Percentiles rank a stretch among this genome's conserved stretches.
These are phyloP conservation scores for Cynara cardunculus DNA, from an alignment of 129 eudicot genomes.

Conservation along the genomic window DNA sequence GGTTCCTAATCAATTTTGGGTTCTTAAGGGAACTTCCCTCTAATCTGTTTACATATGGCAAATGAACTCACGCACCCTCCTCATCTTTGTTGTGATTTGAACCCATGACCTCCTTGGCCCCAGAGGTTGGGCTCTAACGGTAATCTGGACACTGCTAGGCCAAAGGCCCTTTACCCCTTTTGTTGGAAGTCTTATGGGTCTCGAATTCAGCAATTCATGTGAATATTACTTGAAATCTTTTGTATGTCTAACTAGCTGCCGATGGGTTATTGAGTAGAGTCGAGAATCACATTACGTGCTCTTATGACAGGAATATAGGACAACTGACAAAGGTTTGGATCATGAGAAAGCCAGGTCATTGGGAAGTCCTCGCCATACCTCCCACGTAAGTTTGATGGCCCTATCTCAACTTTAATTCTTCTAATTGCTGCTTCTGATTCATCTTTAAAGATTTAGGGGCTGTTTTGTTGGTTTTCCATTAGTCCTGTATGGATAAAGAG, in stretches of 20 bases:
- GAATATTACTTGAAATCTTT: not conserved
- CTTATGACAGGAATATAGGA: conserved; percentile 50
- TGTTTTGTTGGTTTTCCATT: too few relatives aligned
- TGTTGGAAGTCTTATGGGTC: not conserved
- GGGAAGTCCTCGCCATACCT: conserved; percentile 62
- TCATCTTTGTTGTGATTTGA: too few relatives aligned
- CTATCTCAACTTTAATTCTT: not conserved
- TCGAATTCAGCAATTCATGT: conserved; percentile 1
- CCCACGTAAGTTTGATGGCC: conserved; percentile 34
- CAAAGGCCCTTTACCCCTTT: not conserved
- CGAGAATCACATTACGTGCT: conserved; percentile 6
- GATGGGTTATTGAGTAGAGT: not conserved
- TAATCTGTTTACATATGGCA: not conserved
- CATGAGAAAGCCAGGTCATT: conserved; percentile 62
- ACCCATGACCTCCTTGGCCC: not conserved
- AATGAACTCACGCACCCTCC: not conserved
- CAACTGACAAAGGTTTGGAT: conserved; percentile 64
- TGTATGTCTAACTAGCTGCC: not conserved
- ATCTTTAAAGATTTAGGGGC: not conserved
- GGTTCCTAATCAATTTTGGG: too few relatives aligned
- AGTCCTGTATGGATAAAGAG: too few relatives aligned
- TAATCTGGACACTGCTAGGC: not conserved
- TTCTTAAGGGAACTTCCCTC: too few relatives aligned
- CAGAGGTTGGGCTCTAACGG: not conserved
- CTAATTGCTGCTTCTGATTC: not conserved